These are phyloP conservation scores for Botryotinia narcissicola DNA, from an alignment of 2,329 filamentous ascomycete species.

Conservation along the genomic window DNA sequence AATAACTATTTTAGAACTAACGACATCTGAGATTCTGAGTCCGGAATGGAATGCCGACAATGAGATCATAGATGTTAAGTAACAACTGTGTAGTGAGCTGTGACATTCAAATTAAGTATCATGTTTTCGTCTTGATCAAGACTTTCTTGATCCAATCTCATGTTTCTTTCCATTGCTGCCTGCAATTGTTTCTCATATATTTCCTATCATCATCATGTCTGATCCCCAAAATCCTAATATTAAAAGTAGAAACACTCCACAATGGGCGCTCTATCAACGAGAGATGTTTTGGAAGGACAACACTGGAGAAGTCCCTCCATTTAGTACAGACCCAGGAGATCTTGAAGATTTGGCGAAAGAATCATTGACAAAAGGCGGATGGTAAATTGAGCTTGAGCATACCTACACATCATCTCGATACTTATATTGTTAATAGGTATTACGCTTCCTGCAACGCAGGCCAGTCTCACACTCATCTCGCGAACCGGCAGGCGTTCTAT, in stretches of 20 bases:
- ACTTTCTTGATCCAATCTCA: background rate
- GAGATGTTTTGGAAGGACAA: conserved; percentile 55
- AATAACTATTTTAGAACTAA: background rate
- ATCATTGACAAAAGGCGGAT: conserved; percentile 56
- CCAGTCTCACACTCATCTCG: conserved; percentile 50
- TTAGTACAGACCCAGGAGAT: conserved; percentile 56
- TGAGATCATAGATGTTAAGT: conserved; percentile 15
- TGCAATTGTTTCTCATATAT: background rate
- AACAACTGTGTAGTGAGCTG: background rate
- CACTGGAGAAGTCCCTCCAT: conserved; percentile 46
- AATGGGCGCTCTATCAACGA: conserved; percentile 54
- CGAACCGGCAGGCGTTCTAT: conserved; percentile 63
- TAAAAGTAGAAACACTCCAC: conserved; percentile 48
- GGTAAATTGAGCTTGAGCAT: conserved; percentile 37
- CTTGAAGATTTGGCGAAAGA: conserved; percentile 57
- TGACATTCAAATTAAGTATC: conserved; percentile 5
- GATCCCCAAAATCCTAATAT: conserved; percentile 54
- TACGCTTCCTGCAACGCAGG: conserved; percentile 58
- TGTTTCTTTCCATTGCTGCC: background rate
- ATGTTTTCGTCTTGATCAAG: background rate
- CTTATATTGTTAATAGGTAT: conserved; percentile 38
- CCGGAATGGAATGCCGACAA: background rate
- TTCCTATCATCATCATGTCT: conserved; percentile 27
- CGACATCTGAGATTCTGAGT: background rate
- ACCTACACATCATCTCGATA: background rate